Base-by-base conservation (phyloP, 352 stramenopile genomes). In the Detonula confervacea region DNA sequence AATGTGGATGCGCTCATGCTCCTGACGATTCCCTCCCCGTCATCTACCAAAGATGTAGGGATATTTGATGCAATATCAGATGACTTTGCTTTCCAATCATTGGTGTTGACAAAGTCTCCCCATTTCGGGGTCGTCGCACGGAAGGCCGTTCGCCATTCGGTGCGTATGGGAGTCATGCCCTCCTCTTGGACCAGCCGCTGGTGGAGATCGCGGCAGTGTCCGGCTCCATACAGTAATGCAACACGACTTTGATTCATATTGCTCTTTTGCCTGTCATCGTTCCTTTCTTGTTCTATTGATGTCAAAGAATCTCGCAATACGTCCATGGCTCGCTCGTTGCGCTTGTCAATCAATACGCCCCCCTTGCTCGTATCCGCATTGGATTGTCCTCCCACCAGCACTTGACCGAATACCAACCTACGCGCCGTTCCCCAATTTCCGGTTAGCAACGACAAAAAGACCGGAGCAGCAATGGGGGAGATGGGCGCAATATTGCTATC, bases 111-210 rank as follows among this genome's bases (percentile, higher is more conserved):
- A 39, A 73, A 73, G 30, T 77, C 71, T 12, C 77, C 77, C 57
- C 73, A 77, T 52, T 64, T 47, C 4, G 72, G 71, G 4, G 67
- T 47, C 12, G 72, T 76, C 16, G 82, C 77, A 18, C 62, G 67
- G 83, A 87, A 93, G 7, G 86, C 85, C 22, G 87, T 91, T 30
- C 86, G 79, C 87, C 87, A 93, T 54, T 83, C 68, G 11, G 73
- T 88, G 18, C 75, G 60, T 7, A 71, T 75, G 14, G 80, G 73
- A 2, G 52, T 49, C 29, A 86, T 89, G 1, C 86, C 86, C 47
- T 77, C 56, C n/a, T 59, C 35, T 65, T 72, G 22, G 3, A 81
- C 54, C 12, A 93, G 67, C 49, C 87, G 83, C 24, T 35, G 47
- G 29, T 89, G 73, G 11, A 93, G 64, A 72, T 93, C 86, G 0